Base-by-base conservation (phyloP, 2,329 filamentous ascomycete genomes). In the Zymoseptoria brevis region DNA sequence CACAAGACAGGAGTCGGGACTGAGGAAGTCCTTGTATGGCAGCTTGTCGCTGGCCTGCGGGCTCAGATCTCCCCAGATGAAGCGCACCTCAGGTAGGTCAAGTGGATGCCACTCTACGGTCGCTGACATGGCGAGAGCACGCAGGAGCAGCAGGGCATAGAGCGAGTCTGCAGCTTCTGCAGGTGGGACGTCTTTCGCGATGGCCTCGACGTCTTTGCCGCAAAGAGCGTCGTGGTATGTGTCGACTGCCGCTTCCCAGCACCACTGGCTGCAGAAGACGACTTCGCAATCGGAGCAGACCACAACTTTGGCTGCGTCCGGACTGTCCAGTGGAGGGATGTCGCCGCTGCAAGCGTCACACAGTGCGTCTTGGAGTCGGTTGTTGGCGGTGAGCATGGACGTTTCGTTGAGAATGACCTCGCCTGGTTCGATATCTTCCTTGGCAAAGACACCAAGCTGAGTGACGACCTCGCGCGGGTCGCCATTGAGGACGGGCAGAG, bases 371-470 rank as follows among this genome's bases (percentile, higher is more conserved):
- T 95, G 90, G 11, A 94, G 82, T 29, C 90, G 86, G 71, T 94
- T 94, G 67, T 93, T 94, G 52, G 90, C 92, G 1, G 92, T 96
- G 49, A 99, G 78, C 7, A 96, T 81, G 8, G 91, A 94, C 61
- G 87, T 89, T 71, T 99, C 94, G 53, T 83, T 79, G 29, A 99
- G 81, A 1, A 96, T 85, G 5, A 81, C 79, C 71, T 95, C 88
- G 8, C 88, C 89, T 0, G 90, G 84, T 0, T 79, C 76, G 45
- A 97, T 89, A 64, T 96, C 87, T 63, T 89, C 83, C 67, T 85
- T 89, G 7, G 92, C 93, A 72, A 97, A 97, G 3, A 99, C 81
- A 4, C 94, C 94, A 0, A 99, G 82, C 73, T 99, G 94, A 66
- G 85, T 86, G 4, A 83, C 87, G 8, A 61, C 54, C 45, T 62